Conservation (phyloP, 1,284 basidiomycete genomes). For the Ganoderma boninense region DNA sequence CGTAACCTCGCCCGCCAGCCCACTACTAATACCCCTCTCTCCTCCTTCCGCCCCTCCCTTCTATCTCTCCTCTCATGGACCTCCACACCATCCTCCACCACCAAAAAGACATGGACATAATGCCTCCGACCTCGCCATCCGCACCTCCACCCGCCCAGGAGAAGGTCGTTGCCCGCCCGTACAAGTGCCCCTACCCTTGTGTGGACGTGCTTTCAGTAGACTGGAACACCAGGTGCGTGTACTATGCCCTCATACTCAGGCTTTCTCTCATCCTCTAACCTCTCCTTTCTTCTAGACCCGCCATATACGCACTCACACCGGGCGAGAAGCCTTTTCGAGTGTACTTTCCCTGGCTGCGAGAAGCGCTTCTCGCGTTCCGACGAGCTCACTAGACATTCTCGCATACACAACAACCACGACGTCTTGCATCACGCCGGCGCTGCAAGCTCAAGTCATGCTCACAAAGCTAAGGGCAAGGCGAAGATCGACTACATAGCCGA, state of each 20-base stretch:
- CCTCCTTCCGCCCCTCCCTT: slow-evolving; percentile 11
- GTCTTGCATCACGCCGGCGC: slow-evolving; percentile 33
- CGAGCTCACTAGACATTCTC: slow-evolving; percentile 94
- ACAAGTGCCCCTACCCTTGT: slow-evolving; percentile 97
- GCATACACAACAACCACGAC: slow-evolving; percentile 81
- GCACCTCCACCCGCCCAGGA: slow-evolving; percentile 46
- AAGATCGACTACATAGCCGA: slow-evolving; percentile 48
- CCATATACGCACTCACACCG: slow-evolving; percentile 98
- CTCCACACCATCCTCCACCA: slow-evolving; percentile 26
- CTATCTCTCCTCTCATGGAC: slow-evolving; percentile 26
- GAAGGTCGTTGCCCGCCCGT: slow-evolving; percentile 78
- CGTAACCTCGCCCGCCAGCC: slow-evolving; percentile 14
- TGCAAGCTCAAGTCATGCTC: slow-evolving; percentile 29
- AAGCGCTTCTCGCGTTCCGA: slow-evolving; percentile 98
- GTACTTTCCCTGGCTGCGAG: slow-evolving; percentile 94
- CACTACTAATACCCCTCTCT: slow-evolving; percentile 31
- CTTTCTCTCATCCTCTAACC: slow-evolving; percentile 30
- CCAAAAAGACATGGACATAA: slow-evolving; percentile 31
- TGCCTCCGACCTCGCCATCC: slow-evolving; percentile 38
- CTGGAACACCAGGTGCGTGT: slow-evolving; percentile 89
- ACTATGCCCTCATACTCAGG: slow-evolving; percentile 21
- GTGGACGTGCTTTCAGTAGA: slow-evolving; percentile 89
- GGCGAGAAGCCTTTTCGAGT: slow-evolving; percentile 97
- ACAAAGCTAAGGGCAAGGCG: slow-evolving; percentile 42
- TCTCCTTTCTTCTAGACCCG: slow-evolving; percentile 73